Base-by-base conservation (phyloP, 768 basidiomycete genomes). In the Tylopilus cervinicoccineus region DNA sequence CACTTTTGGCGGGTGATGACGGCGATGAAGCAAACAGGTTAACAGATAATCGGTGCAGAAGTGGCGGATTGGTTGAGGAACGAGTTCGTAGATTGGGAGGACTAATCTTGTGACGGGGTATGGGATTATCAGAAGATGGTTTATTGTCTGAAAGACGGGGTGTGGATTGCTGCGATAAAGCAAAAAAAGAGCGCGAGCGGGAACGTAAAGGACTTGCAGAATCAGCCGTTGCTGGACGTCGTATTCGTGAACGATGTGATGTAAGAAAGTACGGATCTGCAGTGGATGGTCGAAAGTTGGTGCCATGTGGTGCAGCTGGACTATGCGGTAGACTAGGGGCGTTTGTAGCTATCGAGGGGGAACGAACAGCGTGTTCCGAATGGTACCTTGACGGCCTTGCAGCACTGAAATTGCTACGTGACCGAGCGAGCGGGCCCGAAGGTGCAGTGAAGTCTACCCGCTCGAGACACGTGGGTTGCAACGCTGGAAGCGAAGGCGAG, bases 31-130 rank as follows among this genome's bases (percentile, higher is more conserved):
- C 74, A 48, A 87, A 82, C 32, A 86, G 66, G 55, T 79, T 83
- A 52, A 86, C 67, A 9, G 86, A 88, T 53, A 88, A 66, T 36
- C 87, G 80, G 61, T 83, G 83, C 32, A 88, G 62, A 43, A 87
- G 67, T 17, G 85, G 83, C 4, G 87, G 83, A 52, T 84, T 87
- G 19, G 86, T 85, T 28, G 79, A 67, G 32, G 76, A 70, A 37
- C 76, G 74, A 40, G 71, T 71, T 36, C 74, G 70, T 39, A 70
- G 17, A 68, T 74, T 72, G 19, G 65, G 65, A 48, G 69, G 59
- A 48, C 63, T 60, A 38, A 48, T 53, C 44, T 62, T 50, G 55
- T 46, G 48, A 54, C 52, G 49, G 27, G 40, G 38, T 32, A 28
- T 40, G 28, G 50, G 32, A 47, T 49, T 53, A 34, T 29, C 10